Conservation (phyloP, 2,329 filamentous ascomycete genomes). For the Pyrenochaeta sp. region DNA sequence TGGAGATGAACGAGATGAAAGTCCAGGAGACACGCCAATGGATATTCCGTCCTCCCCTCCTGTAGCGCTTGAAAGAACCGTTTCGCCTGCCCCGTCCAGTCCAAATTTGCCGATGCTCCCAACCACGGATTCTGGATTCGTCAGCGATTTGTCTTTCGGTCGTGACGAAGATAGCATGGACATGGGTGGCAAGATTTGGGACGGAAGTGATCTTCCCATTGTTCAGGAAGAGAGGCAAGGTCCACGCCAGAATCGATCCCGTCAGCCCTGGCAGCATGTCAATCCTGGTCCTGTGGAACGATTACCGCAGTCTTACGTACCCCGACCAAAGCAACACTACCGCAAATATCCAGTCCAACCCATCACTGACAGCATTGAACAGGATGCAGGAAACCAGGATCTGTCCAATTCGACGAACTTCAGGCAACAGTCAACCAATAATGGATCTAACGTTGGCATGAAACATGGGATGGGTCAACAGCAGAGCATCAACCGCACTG, state of each 20-base stretch:
- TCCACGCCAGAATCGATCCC: conserved; percentile 24
- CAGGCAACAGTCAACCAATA: conserved; percentile 6
- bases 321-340: conserved; percentile 23
- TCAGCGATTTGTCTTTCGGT: conserved; percentile 78
- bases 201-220: conserved; percentile 27
- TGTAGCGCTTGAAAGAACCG: conserved; percentile 65
- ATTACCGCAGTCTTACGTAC: conserved; percentile 36
- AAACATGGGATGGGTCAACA: conserved; percentile 6
- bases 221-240: conserved; percentile 19
- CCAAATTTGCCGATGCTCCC: conserved; percentile 69
- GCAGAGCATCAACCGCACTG: conserved; percentile 1
- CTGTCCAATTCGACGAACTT: conserved; percentile 11
- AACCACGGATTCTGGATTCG: conserved; percentile 77
- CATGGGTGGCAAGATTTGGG: conserved; percentile 26
- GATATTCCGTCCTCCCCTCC: conserved; percentile 93
- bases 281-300: conserved; percentile 36
- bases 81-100: conserved; percentile 76
- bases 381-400: conserved; percentile 16
- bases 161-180: conserved; percentile 68
- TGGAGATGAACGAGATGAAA: conserved; percentile 56
- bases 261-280: conserved; percentile 38
- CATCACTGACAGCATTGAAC: conserved; percentile 30
- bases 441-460: conserved; percentile 4
- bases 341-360: conserved; percentile 21
- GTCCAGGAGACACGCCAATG: conserved; percentile 68